These are phyloP conservation scores for Akanthomyces lecanii DNA, from an alignment of 2,329 filamentous ascomycete species.

Conservation along the genomic window DNA sequence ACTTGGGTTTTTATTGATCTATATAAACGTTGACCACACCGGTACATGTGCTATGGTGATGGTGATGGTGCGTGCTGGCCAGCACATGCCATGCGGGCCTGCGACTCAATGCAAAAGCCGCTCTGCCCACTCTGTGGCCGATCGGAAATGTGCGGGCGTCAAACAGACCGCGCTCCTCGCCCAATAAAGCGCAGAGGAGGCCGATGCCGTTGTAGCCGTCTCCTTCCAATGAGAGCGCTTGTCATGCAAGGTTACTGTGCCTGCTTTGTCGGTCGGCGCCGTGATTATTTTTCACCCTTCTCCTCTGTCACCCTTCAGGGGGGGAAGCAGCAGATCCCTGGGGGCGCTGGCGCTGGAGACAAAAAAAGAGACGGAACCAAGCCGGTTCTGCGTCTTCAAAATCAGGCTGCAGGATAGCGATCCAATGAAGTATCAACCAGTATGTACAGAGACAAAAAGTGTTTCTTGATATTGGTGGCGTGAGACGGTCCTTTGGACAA, in stretches of 20 bases:
- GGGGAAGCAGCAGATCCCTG: not conserved
- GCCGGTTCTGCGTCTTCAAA: not conserved
- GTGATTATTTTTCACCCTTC: not conserved
- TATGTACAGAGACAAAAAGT: not conserved
- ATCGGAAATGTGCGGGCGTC: slow-evolving; percentile 6
- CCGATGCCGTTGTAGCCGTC: slow-evolving; percentile 14
- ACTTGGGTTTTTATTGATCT: not conserved
- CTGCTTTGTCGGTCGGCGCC: not conserved
- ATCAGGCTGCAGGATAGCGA: not conserved
- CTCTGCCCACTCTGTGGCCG: not conserved
- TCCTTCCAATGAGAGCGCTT: not conserved
- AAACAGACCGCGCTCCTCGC: not conserved
- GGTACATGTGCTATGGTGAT: too few relatives aligned
- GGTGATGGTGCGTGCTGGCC: too few relatives aligned
- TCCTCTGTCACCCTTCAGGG: not conserved
- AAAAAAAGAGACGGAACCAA: not conserved
- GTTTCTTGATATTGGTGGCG: not conserved
- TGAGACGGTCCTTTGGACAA: not conserved
- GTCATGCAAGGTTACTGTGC: slow-evolving; percentile 4
- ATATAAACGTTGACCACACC: not conserved
- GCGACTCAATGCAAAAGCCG: not conserved
- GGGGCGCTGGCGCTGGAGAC: too few relatives aligned
- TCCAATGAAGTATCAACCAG: too few relatives aligned
- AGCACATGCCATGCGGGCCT: slow-evolving; percentile 6
- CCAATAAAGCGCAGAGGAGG: not conserved